Percentiles rank a stretch among this genome's conserved stretches.
phyloP scores from a whole-genome alignment of 495 filamentous ascomycete genomes.

The Aspergillus kassunensis region DNA sequence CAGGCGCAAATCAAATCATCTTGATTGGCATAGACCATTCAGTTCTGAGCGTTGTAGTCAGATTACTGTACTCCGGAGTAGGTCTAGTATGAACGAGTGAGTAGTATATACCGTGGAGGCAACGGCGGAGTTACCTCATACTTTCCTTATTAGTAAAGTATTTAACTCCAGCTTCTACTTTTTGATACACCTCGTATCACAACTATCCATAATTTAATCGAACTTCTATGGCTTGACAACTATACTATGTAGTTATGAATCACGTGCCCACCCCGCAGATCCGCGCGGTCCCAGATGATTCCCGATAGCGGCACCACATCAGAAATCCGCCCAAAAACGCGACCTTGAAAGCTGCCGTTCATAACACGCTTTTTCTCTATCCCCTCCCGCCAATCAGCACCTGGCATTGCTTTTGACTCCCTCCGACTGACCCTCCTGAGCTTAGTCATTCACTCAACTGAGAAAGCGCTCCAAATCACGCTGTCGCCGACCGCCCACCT shows the following conservation, averaged over 20 bases:
- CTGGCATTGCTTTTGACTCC: constrained; percentile 26
- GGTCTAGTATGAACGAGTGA: too few species aligned
- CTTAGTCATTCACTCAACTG: constrained; percentile 28
- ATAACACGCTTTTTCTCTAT: constrained; percentile 41
- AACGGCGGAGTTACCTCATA: too few species aligned
- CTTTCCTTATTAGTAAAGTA: too few species aligned
- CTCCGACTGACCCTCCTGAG: constrained; percentile 14
- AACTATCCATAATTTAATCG: too few species aligned
- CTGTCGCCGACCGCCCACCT: constrained; percentile 27
- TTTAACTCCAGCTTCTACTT: too few species aligned
- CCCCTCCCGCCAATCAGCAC: constrained; percentile 39
- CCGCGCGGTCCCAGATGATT: background rate
- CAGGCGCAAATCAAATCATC: background rate
- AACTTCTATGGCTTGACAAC: too few species aligned
- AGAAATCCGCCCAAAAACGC: constrained; percentile 22
- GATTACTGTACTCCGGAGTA: too few species aligned
- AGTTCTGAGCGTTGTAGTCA: too few species aligned
- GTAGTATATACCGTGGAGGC: too few species aligned
- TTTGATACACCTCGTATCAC: too few species aligned
- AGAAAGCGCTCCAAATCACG: constrained; percentile 17
- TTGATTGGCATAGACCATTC: background rate
- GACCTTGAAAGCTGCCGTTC: constrained; percentile 39
- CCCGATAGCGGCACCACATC: constrained; percentile 1
- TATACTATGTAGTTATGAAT: too few species aligned
- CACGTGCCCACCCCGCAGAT: constrained; percentile 21